Evolutionary conservation across 2,329 filamentous ascomycete species (phyloP).

Genomic region (Trichophyton simii): DNA sequence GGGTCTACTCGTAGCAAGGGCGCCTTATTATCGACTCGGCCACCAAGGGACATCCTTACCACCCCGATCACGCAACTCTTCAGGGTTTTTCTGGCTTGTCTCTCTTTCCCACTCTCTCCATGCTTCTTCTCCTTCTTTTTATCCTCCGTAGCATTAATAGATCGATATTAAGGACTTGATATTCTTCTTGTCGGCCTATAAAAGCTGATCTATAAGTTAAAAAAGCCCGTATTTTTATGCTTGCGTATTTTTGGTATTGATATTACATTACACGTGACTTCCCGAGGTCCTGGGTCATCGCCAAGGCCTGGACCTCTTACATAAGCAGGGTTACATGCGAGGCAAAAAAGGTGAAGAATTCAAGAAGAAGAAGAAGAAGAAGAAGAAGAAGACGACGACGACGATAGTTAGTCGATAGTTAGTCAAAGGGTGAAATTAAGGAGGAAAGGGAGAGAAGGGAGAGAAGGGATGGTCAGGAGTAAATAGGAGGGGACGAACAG

Average conservation of each 20-base stretch:
- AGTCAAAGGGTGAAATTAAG: too few species aligned
- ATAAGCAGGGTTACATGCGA: background rate
- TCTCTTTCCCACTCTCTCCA: background rate
- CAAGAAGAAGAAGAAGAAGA: background rate
- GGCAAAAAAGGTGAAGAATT: background rate
- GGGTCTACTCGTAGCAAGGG: background rate
- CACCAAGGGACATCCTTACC: background rate
- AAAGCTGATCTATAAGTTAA: too few species aligned
- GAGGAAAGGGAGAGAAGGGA: too few species aligned
- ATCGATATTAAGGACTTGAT: too few species aligned
- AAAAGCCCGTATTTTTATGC: background rate
- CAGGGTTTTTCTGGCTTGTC: background rate
- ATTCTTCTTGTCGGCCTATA: too few species aligned
- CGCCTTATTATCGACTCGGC: background rate
- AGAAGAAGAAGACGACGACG: too few species aligned
- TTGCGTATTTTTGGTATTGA: background rate
- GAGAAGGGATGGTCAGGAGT: too few species aligned
- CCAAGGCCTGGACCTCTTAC: background rate
- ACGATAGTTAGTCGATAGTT: too few species aligned
- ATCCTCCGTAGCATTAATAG: too few species aligned
- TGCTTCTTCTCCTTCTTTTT: background rate
- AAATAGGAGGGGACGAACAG: too few species aligned
- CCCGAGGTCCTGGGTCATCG: background rate
- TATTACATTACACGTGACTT: background rate
- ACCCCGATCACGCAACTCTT: background rate